Evolutionary conservation across 805 yeast genomes (phyloP), one percentile per base, ranked within the genome.

Genomic region (Hemisphaericaspora nanyangensis): DNA sequence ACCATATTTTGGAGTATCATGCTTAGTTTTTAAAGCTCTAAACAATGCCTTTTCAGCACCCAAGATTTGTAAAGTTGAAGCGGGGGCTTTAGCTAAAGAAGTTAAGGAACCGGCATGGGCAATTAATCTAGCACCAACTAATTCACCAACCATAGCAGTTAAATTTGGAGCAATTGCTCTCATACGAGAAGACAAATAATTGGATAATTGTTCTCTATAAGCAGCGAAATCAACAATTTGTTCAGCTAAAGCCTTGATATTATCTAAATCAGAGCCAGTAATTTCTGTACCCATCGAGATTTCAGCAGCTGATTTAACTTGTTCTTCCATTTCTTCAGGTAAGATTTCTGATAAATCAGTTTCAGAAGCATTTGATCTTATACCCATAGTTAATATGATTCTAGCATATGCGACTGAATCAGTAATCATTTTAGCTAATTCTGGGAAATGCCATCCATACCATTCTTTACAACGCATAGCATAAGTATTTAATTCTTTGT

Each of bases 391-490:
- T 68, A 89, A 77, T 60, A 93, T 86, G 53, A 89, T 85, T 73
- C 95, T 84, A 46, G 98, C 98, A 65, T 81, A 91, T 34, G 97
- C 97, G 54, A 87, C 91, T 50, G 96, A 90, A 70, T 91, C 99
- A 51, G 84, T 81, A 54, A 93, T 85, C 64, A 91, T 88, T 77
- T 93, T 93, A 56, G 97, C 96, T 80, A 93, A 80, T 69, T 93
- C 99, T 29, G 99, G 99, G 82, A 93, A 93, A 69, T 93, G 99
- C 99, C 99, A 93, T 50, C 99, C 99, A 71, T 93, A 93, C 99
- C 99, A 93, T 72, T 93, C 99, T 73, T 91, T 93, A 70, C 91
- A 80, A 74, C 99, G 82, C 99, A 93, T 93, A 51, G 98, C 96
- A 57, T 91, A 93, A 38, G 97, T 93, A 73, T 93, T 93, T 56